Evolutionary conservation across 2,329 filamentous ascomycete species (phyloP).

Genomic region (Tolypocladium cylindrosporum): DNA sequence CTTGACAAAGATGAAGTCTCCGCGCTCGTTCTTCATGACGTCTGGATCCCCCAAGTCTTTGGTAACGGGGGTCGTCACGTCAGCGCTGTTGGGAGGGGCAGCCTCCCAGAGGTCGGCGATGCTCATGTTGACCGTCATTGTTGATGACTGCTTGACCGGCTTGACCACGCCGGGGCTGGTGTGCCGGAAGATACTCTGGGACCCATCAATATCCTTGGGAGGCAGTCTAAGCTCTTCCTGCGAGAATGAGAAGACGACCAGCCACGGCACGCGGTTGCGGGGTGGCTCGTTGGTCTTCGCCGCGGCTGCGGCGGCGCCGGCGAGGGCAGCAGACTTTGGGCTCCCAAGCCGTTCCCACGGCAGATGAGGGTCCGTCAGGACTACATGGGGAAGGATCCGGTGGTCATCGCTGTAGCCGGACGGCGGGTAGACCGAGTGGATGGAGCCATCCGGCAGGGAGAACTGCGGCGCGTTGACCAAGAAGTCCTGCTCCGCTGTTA

Average conservation of each 20-base stretch:
- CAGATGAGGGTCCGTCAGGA: conserved; percentile 30
- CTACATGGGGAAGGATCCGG: conserved; percentile 30
- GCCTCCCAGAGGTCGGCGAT: conserved; percentile 1
- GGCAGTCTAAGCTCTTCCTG: conserved; percentile 23
- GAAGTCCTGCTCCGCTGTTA: conserved; percentile 16
- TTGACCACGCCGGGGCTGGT: conserved; percentile 3
- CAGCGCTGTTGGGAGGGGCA: neutral
- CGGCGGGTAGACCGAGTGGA: conserved; percentile 30
- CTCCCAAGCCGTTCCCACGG: conserved; percentile 29
- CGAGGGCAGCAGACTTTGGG: neutral
- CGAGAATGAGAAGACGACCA: conserved; percentile 20
- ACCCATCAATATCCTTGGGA: conserved; percentile 4
- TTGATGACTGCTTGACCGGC: conserved; percentile 2
- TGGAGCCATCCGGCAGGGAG: conserved; percentile 15
- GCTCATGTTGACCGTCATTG: conserved; percentile 8
- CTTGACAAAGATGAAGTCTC: conserved; percentile 19
- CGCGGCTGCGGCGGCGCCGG: neutral
- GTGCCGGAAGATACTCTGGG: neutral
- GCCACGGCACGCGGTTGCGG: conserved; percentile 26
- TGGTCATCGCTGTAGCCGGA: conserved; percentile 22
- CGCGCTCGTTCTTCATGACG: neutral
- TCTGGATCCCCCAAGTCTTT: neutral
- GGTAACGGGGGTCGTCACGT: conserved; percentile 2
- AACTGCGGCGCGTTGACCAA: conserved; percentile 26
- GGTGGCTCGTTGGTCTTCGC: neutral